Evolutionary conservation across 2,329 filamentous ascomycete genomes (phyloP), one percentile per base, ranked within the genome.

Genomic region (Colletotrichum salicis): DNA sequence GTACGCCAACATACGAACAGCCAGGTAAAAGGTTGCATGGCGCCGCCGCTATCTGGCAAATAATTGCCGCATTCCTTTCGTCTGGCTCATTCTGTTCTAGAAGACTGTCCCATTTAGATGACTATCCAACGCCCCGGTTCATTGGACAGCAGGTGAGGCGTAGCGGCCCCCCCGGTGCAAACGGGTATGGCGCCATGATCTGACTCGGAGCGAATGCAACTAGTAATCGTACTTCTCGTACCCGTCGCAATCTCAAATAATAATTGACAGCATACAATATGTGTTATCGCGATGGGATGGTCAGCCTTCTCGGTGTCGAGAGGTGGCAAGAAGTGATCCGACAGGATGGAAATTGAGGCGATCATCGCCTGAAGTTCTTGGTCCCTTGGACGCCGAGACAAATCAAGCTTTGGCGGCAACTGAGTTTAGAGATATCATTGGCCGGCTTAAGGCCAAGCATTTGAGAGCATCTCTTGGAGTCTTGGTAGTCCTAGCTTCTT

Each of bases 391-490:
- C 33, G 65, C 69, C 65, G 65, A 71, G 69, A 64, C 8, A 67
- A 64, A 64, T 45, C 65, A 71, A 69, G 69, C 68, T 67, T 68
- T 45, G 57, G 27, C 13, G 22, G 24, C 15, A 35, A 15, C 24
- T 31, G 31, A 37, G 31, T 48, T n/a, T 29, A 13, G 15, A 11
- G 8, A 29, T n/a, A n/a, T 37, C 22, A 68, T 71, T 67, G 68
- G 68, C 31, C 33, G 31, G 57, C 37, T 24, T 3, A 57, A 13
- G 27, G 37, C 68, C 52, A 62, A 71, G 68, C 56, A 63, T 33
- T 37, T 12, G 24, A 19, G 35, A 19, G 22, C 33, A 61, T 61
- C 35, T 54, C 27, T 60, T 54, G 63, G 22, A 22, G 37, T 54
- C 35, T 60, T 54, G 63, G 22, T 29, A 64, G 48, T 52, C 64